Evolutionary conservation across 2,329 filamentous ascomycete genomes (phyloP).

Genomic region (Aspergillus alliaceus): DNA sequence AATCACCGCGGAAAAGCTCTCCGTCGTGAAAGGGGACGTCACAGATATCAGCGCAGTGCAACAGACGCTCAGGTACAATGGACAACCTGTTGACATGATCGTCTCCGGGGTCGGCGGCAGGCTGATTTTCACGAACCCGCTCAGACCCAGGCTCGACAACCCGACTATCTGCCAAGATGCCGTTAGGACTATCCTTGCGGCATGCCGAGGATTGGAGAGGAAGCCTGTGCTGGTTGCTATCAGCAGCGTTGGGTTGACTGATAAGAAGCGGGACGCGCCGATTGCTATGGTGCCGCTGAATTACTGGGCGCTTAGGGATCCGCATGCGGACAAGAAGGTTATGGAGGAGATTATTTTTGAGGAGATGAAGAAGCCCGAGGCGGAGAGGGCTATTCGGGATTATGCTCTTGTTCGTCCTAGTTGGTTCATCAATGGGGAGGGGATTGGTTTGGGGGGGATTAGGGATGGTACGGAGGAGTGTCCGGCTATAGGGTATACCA

Average conservation of each 20-base stretch:
- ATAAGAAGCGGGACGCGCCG: slow-evolving; percentile 32
- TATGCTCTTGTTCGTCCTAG: slow-evolving; percentile 34
- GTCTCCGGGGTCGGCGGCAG: slow-evolving; percentile 49
- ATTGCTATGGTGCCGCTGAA: slow-evolving; percentile 34
- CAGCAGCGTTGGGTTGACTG: slow-evolving; percentile 34
- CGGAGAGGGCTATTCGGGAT: slow-evolving; percentile 13
- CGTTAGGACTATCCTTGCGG: slow-evolving; percentile 27
- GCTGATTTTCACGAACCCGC: slow-evolving; percentile 26
- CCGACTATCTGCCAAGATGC: slow-evolving; percentile 35
- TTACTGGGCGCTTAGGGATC: slow-evolving; percentile 28
- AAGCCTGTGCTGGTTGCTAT: slow-evolving; percentile 30
- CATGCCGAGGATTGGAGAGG: slow-evolving; percentile 5
- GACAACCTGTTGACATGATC: slow-evolving; percentile 42
- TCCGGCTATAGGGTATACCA: slow-evolving; percentile 34
- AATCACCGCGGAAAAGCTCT: slow-evolving; percentile 42
- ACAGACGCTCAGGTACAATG: slow-evolving; percentile 27
- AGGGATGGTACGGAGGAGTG: slow-evolving; percentile 29
- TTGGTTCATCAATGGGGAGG: slow-evolving; percentile 33
- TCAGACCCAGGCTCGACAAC: slow-evolving; percentile 32
- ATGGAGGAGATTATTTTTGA: slow-evolving; percentile 32
- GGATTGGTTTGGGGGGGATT: slow-evolving; percentile 28
- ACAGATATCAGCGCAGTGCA: slow-evolving; percentile 45
- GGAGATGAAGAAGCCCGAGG: slow-evolving; percentile 17
- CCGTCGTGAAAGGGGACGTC: slow-evolving; percentile 50
- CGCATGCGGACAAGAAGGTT: slow-evolving; percentile 39